Evolutionary conservation across 78 protist species (phyloP), one percentile per base, ranked within the genome.

Genomic region (Dictyostelium brefeldianum): DNA sequence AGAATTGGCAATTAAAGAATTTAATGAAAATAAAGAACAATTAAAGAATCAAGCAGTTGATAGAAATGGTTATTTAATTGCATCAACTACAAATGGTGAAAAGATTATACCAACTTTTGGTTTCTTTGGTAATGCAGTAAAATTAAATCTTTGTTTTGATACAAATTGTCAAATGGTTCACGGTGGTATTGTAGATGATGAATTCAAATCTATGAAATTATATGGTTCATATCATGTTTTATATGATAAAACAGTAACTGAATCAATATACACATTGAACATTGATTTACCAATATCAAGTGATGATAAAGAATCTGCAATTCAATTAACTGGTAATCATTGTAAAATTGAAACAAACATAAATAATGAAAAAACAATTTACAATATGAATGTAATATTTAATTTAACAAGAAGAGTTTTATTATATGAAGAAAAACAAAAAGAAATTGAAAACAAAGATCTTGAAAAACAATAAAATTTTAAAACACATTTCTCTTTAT

Each of bases 61-160:
- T 67, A 67, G 75, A 67, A 67, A 67, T 67, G 75, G 75, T 31
- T 67, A 67, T 31, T 67, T 67, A 36, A 36, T 36, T 36, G 43
- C 43, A 36, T 36, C 43, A 36, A 36, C 43, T 67, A 31, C 22
- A 4, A 31, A 41, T 67, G 50, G 75, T 67, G 15, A 27, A 20
- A 29, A 31, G 12, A 29, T 67, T 17, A 12, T 67, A 12, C 43
- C 47, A 64, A 17, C 73, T 27, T 27, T 64, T 64, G 4, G 11
- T 27, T 22, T 64, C 14, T 64, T 27, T 25, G 73, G 73, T 64
- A 64, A 41, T 4, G 22, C 73, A 27, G 14, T 64, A 25, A 64
- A 64, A 29, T 64, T 64, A 22, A 31, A 22, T 64, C 25, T 64
- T 27, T 27, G 36, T 64, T 64, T 64, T 27, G 73, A 64, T 29